Evolutionary conservation across 331 rosid species (phyloP).

Genomic region (Telfairia occidentalis): DNA sequence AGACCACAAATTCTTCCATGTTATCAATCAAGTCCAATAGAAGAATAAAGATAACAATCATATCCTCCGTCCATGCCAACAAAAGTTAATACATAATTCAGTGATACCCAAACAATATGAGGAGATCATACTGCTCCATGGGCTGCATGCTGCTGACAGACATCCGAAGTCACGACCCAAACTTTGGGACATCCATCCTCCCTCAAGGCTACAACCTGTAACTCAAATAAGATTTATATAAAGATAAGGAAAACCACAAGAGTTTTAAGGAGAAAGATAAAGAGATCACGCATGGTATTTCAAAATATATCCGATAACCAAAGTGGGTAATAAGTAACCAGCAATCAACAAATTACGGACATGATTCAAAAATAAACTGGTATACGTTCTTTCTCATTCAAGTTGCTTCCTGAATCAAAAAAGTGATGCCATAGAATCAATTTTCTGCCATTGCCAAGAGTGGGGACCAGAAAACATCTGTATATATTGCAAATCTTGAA

Average conservation of each 20-base stretch:
- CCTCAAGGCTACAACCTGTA: constrained; percentile 75
- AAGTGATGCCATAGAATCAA: neutral
- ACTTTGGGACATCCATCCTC: constrained; percentile 94
- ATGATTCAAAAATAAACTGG: neutral
- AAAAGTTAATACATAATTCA: neutral
- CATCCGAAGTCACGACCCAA: constrained; percentile 93
- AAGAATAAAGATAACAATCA: neutral
- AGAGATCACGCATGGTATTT: neutral
- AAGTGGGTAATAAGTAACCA: neutral
- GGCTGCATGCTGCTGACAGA: constrained; percentile 70
- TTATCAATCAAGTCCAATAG: neutral
- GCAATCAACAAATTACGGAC: neutral
- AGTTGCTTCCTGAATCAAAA: neutral
- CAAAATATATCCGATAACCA: neutral
- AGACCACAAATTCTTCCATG: neutral
- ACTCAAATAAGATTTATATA: neutral
- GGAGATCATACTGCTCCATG: constrained; percentile 68
- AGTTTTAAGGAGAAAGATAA: neutral
- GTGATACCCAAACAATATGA: constrained; percentile 12
- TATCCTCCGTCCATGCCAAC: neutral
- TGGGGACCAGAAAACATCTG: neutral
- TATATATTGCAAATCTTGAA: neutral
- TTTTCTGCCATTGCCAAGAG: neutral
- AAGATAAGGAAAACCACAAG: neutral
- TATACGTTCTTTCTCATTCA: neutral